These are phyloP conservation scores for Termitomyces sp. DNA, from an alignment of 1,284 basidiomycete genomes.

Conservation along the genomic window DNA sequence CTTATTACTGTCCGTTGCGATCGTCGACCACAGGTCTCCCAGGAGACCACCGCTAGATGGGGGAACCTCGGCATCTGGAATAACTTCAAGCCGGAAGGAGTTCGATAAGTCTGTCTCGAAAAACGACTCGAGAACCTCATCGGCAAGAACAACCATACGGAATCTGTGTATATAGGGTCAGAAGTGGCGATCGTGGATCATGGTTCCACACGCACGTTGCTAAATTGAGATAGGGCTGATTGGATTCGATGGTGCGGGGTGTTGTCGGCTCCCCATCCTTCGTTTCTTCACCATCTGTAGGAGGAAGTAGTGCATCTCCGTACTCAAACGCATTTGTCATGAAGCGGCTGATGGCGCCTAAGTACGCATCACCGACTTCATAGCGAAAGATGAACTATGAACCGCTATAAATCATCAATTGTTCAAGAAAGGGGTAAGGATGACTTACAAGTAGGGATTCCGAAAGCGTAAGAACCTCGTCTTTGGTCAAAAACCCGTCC, in stretches of 20 bases:
- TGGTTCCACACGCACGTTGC: slow-evolving; percentile 50
- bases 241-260: slow-evolving; percentile 52
- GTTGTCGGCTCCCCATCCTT: slow-evolving; percentile 33
- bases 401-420: slow-evolving; percentile 5
- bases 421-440: neutral
- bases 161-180: slow-evolving; percentile 51
- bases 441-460: slow-evolving; percentile 82
- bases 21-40: slow-evolving; percentile 82
- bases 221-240: slow-evolving; percentile 84
- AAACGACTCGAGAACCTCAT: slow-evolving; percentile 91
- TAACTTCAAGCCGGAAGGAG: slow-evolving; percentile 79
- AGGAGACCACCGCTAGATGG: slow-evolving; percentile 60
- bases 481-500: slow-evolving; percentile 91
- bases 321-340: slow-evolving; percentile 98
- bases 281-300: slow-evolving; percentile 27
- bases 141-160: slow-evolving; percentile 95
- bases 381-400: slow-evolving; percentile 93
- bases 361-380: slow-evolving; percentile 94
- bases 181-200: neutral
- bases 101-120: slow-evolving; percentile 86
- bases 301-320: slow-evolving; percentile 77
- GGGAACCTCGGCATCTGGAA: slow-evolving; percentile 62
- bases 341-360: slow-evolving; percentile 92
- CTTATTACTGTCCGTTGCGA: slow-evolving; percentile 85
- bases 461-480: slow-evolving; percentile 92